Conservation (phyloP, 139 green algal species). For the Diplosphaera chodatii region DNA sequence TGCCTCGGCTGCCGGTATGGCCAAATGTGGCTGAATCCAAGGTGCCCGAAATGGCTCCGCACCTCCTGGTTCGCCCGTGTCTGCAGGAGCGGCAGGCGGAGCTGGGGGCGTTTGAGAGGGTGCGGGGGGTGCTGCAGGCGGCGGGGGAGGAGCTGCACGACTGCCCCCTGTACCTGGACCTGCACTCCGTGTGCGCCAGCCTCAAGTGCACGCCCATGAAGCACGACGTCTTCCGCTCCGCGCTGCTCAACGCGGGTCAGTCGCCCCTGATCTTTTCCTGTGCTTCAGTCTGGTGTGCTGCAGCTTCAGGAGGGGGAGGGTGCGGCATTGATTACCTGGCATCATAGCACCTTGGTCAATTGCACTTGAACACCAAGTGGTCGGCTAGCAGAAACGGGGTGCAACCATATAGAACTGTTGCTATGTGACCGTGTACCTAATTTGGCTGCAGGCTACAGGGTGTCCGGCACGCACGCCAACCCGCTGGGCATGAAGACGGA, state of each 20-base stretch:
- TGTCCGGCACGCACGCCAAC: slow-evolving; percentile 78
- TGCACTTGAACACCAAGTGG: too few relatives aligned
- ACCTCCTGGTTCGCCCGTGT: too few relatives aligned
- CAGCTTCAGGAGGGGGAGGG: too few relatives aligned
- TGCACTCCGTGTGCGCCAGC: slow-evolving; percentile 54
- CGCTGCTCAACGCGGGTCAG: slow-evolving; percentile 75
- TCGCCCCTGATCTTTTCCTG: too few relatives aligned
- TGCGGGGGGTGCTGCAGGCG: slow-evolving; percentile 69
- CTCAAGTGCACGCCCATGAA: slow-evolving; percentile 65
- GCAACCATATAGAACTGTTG: too few relatives aligned
- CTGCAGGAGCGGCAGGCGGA: slow-evolving; percentile 15
- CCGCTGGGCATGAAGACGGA: slow-evolving; percentile 92
- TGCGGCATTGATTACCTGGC: too few relatives aligned
- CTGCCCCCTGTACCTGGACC: slow-evolving; percentile 69
- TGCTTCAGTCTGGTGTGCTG: too few relatives aligned
- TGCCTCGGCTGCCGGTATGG: too few relatives aligned
- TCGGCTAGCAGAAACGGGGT: too few relatives aligned
- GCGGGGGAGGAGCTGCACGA: slow-evolving; percentile 78
- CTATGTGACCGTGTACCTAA: too few relatives aligned
- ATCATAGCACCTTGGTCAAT: too few relatives aligned
- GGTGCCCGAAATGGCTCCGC: not conserved
- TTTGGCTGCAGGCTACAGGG: slow-evolving; percentile 58
- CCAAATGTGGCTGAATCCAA: not conserved
- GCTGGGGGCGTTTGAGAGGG: slow-evolving; percentile 48
- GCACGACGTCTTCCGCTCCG: slow-evolving; percentile 67